Evolutionary conservation across 129 eudicot species (phyloP), one percentile per base, ranked within the genome.

Genomic region (Flaveria trinervia): DNA sequence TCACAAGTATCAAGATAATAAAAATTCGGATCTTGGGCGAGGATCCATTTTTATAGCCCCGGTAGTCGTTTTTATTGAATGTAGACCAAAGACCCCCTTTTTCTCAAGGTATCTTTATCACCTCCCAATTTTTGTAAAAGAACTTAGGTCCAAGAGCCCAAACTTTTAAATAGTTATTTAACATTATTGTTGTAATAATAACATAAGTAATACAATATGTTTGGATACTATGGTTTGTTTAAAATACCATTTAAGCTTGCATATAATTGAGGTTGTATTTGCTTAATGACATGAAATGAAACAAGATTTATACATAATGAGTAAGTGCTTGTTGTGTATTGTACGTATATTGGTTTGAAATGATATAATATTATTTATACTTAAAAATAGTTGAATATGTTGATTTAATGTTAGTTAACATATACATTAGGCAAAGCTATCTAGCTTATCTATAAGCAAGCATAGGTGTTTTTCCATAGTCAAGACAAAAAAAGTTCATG

Each of bases 1-100:
- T 73, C 74, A 48, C 84, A 74, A 80, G 41, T 80, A 66, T 74
- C 83, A 83, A 75, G 76, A 74, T 65, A 25, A 59, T 23, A 56
- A 70, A 82, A 82, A 73, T 87, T 82, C 83, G 83, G 87, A 87
- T 87, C 83, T 80, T 77, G 82, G 81, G 79, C 80, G 71, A 70
- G 80, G 87, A 84, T 85, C 89, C 85, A 73, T 61, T 73, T 78
- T 77, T 73, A 23, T 64, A 76, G 22, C 76, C 75, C 80, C 77
- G 39, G 70, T 56, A 72, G 78, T 84, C 57, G 68, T 62, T 66
- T 77, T 84, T 80, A 74, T 74, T 7, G 75, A 56, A 78, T 77
- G 80, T 76, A 79, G 79, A 79, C 77, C 84, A 77, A 81, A 85
- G 71, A 64, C 45, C 18, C 28, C 82, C 86, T 80, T 82, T 82